Conservation (phyloP, 2,329 filamentous ascomycete species). For the Aurifilum marmelostoma region DNA sequence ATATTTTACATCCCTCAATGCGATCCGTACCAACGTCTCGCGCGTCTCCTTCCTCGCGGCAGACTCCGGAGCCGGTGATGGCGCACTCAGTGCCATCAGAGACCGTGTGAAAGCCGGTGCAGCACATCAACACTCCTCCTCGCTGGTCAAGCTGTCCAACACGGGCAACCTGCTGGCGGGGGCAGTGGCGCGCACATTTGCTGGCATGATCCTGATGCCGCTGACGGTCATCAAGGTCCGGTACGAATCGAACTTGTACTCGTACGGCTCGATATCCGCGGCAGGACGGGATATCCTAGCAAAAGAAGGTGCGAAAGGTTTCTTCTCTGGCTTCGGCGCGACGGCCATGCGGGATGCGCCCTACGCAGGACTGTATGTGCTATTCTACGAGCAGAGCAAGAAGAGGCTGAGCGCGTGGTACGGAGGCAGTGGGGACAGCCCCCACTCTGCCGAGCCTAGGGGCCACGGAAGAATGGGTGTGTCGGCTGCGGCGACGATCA, state of each 20-base stretch:
- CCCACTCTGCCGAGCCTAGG: conserved; percentile 13
- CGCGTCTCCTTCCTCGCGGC: conserved; percentile 43
- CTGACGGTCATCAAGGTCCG: conserved; percentile 96
- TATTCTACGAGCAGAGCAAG: conserved; percentile 90
- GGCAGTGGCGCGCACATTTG: conserved; percentile 79
- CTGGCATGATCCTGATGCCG: conserved; percentile 92
- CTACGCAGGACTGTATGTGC: conserved; percentile 91
- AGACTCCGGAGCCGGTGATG: conserved; percentile 33
- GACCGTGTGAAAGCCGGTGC: conserved; percentile 53
- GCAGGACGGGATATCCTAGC: conserved; percentile 76
- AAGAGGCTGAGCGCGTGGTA: conserved; percentile 54
- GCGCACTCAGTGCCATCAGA: conserved; percentile 27
- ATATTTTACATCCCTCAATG: conserved; percentile 89
- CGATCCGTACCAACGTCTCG: conserved; percentile 71
- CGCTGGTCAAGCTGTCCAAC: conserved; percentile 80
- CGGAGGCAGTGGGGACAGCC: neutral
- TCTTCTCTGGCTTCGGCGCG: conserved; percentile 92
- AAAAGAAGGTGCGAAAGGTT: conserved; percentile 76
- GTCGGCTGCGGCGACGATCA: conserved; percentile 67
- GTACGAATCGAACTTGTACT: conserved; percentile 87
- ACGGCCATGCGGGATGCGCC: conserved; percentile 94
- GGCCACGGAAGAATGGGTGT: conserved; percentile 37
- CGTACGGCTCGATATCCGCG: conserved; percentile 74
- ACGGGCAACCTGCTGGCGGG: conserved; percentile 85
- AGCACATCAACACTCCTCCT: conserved; percentile 63